phyloP scores from a whole-genome alignment of 2,329 filamentous ascomycete species.

The Teratosphaeria destructans region DNA sequence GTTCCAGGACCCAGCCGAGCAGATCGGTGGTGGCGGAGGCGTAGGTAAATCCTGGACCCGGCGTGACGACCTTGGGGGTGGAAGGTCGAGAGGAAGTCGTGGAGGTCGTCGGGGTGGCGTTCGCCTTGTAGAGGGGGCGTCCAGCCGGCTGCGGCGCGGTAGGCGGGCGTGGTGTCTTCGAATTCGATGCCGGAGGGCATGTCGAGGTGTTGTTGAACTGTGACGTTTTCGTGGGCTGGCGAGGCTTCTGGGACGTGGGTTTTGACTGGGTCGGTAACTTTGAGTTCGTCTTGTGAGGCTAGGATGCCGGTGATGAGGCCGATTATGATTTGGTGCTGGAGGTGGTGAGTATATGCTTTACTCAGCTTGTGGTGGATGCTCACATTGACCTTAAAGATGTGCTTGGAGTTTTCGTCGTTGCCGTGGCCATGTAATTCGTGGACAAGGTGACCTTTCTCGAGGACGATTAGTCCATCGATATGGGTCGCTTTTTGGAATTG shows the following conservation, averaged over 20 bases:
- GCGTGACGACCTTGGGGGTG: conserved; percentile 2
- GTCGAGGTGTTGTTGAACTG: conserved; percentile 14
- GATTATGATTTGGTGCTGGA: conserved; percentile 13
- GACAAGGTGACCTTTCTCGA: conserved; percentile 12
- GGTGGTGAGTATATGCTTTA: background rate
- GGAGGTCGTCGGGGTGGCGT: conserved; percentile 8
- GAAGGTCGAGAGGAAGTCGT: conserved; percentile 11
- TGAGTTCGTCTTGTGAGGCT: conserved; percentile 9
- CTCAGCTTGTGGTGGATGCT: background rate
- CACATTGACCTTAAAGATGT: conserved; percentile 18
- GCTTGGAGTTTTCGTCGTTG: conserved; percentile 10
- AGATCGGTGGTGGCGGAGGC: conserved; percentile 15
- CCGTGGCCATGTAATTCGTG: conserved; percentile 12
- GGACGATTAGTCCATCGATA: conserved; percentile 15
- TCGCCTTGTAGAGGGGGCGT: background rate
- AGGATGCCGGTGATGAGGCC: conserved; percentile 14
- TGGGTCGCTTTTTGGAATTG: conserved; percentile 8
- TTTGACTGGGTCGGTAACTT: conserved; percentile 8
- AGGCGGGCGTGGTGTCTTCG: conserved; percentile 10
- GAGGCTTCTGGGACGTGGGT: conserved; percentile 12
- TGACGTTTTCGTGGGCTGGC: conserved; percentile 8
- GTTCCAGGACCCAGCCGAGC: conserved; percentile 16
- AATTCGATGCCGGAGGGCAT: conserved; percentile 14
- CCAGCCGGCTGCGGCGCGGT: conserved; percentile 14
- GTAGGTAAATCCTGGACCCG: conserved; percentile 13